Percentiles rank a stretch among this genome's conserved stretches.
Evolutionary conservation across 306 rosid genomes (phyloP).

Genomic region (Parietaria judaica): DNA sequence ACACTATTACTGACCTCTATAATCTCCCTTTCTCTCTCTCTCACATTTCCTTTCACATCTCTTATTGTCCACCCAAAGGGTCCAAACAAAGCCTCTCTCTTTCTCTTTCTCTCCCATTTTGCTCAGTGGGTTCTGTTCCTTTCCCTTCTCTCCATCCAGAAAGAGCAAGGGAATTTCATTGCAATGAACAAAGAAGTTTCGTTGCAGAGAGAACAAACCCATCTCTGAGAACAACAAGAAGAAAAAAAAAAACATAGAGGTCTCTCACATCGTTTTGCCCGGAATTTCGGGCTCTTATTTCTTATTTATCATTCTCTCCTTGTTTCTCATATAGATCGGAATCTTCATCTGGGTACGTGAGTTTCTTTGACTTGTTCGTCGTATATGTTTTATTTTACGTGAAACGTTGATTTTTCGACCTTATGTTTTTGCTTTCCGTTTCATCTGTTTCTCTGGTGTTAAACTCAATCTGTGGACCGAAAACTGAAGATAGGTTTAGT

Average conservation of each 20-base stretch:
- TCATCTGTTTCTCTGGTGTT: slow-evolving; percentile 6
- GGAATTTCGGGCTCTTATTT: slow-evolving; percentile 18
- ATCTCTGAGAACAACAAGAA: background rate
- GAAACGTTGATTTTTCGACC: slow-evolving; percentile 20
- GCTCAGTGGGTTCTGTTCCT: slow-evolving; percentile 38
- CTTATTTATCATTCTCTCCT: background rate
- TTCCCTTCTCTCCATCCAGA: slow-evolving; percentile 14
- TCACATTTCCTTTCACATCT: slow-evolving; percentile 10
- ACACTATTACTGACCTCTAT: slow-evolving; percentile 38
- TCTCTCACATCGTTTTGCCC: slow-evolving; percentile 8
- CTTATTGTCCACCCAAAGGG: slow-evolving; percentile 46
- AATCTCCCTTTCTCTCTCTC: slow-evolving; percentile 29
- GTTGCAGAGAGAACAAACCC: slow-evolving; percentile 4
- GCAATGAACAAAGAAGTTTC: background rate
- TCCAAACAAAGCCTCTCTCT: slow-evolving; percentile 24
- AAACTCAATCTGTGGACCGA: slow-evolving; percentile 7
- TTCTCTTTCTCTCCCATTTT: slow-evolving; percentile 28
- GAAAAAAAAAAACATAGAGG: background rate
- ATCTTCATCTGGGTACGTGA: slow-evolving; percentile 33
- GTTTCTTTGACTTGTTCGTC: slow-evolving; percentile 21
- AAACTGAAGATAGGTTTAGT: background rate
- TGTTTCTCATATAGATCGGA: slow-evolving; percentile 40
- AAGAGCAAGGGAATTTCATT: slow-evolving; percentile 2
- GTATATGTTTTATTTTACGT: slow-evolving; percentile 1
- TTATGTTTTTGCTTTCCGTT: slow-evolving; percentile 24